A percentile compares a stretch with the other conserved stretches of the same genome.
Conservation (phyloP, 2,329 filamentous ascomycete genomes). For the Aureobasidium namibiae region DNA sequence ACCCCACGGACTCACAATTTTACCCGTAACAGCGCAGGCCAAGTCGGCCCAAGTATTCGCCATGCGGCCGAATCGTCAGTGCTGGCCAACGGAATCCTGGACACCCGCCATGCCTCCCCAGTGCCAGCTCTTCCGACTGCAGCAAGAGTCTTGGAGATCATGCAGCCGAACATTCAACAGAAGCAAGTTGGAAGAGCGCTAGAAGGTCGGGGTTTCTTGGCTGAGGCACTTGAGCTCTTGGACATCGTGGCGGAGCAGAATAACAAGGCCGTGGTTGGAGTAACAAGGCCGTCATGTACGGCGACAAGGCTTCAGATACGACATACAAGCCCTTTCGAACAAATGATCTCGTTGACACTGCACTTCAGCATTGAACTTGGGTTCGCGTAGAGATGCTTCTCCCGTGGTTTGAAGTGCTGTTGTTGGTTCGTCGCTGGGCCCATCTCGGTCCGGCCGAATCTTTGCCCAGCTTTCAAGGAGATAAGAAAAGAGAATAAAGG, state of each 20-base stretch:
- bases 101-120: background rate
- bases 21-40: background rate
- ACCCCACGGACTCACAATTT: background rate
- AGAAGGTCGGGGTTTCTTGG: constrained; percentile 8
- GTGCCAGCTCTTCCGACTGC: background rate
- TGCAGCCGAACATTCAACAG: background rate
- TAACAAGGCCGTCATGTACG: background rate
- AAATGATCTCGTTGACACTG: background rate
- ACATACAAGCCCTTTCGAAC: background rate
- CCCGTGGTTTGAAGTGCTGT: background rate
- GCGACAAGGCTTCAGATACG: background rate
- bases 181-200: constrained; percentile 7
- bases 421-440: background rate
- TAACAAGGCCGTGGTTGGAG: background rate
- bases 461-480: no score
- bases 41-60: constrained; percentile 10
- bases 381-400: background rate
- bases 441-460: background rate
- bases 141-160: background rate
- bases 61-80: constrained; percentile 6
- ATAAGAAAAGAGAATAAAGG: background rate
- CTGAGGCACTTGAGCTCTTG: background rate
- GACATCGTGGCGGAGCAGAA: constrained; percentile 8
- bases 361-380: background rate
- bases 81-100: background rate